Percentiles rank a stretch among this genome's conserved stretches.
phyloP scores from a whole-genome alignment of 2,329 filamentous ascomycete genomes.

The Aspergillus hiratsukae region DNA sequence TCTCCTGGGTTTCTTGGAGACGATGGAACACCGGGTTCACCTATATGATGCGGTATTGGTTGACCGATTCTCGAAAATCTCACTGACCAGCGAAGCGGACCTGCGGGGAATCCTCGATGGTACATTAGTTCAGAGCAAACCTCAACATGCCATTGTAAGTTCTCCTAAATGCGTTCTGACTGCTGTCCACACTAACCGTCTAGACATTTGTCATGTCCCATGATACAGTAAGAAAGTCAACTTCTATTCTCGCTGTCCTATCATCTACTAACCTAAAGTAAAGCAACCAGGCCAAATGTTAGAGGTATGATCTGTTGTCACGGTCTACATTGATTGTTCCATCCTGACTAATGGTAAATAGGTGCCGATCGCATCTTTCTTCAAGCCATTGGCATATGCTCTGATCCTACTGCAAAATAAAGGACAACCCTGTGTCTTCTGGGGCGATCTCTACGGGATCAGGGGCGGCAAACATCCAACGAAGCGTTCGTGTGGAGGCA shows the following conservation, averaged over 20 bases:
- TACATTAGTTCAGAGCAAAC: conserved; percentile 53
- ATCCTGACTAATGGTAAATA: conserved; percentile 17
- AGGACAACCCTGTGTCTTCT: conserved; percentile 66
- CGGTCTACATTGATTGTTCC: neutral
- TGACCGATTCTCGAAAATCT: conserved; percentile 61
- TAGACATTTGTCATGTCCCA: conserved; percentile 68
- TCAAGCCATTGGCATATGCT: conserved; percentile 68
- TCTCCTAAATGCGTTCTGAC: neutral
- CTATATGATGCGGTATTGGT: conserved; percentile 67
- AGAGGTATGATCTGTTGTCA: conserved; percentile 1
- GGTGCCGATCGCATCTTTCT: conserved; percentile 59
- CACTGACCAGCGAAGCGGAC: conserved; percentile 54
- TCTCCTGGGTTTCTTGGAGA: conserved; percentile 55
- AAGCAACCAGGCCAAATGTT: conserved; percentile 14
- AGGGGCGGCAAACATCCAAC: conserved; percentile 48
- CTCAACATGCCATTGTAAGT: conserved; percentile 55
- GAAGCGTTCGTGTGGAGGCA: conserved; percentile 50
- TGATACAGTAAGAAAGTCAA: conserved; percentile 50
- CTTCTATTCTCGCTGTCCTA: no score
- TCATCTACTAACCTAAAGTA: neutral
- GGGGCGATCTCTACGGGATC: conserved; percentile 65
- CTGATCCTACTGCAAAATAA: conserved; percentile 63
- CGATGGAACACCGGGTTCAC: conserved; percentile 55
- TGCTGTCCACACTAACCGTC: conserved; percentile 2
- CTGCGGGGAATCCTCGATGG: conserved; percentile 60